Evolutionary conservation across 371 early-diverging fungal genomes (phyloP), one percentile per base, ranked within the genome.

Genomic region (Mortierella sp.): DNA sequence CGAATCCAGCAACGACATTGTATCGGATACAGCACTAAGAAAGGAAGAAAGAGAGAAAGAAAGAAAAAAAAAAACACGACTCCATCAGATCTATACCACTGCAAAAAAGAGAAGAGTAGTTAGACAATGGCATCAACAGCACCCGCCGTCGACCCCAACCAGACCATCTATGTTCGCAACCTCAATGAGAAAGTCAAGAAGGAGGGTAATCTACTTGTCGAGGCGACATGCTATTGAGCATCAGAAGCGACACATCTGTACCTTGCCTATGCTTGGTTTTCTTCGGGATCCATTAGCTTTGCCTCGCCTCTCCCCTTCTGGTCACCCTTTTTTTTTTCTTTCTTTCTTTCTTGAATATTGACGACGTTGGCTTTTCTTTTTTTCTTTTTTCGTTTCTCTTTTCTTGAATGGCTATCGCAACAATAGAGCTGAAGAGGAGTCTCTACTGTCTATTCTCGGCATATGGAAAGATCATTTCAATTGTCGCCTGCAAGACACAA

Each of bases 381-480:
- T 4, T 11, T 57, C 18, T 25, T 23, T 1, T 30, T n/a, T 29
- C 29, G n/a, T n/a, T n/a, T n/a, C 25, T 21, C 7, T 64, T 60
- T 47, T 28, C 30, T 47, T 64, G n/a, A n/a, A n/a, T 3, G 37
- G 37, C 3, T 62, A 21, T 28, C 51, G 46, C 57, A 25, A 19
- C 19, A 7, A 30, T 72, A 94, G 94, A 93, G 62, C 83, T 95
- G 63, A 88, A 88, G 72, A 79, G 83, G 44, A 85, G 86, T 14
- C 82, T 95, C 26, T 95, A 95, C 83, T 83, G 84, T 58, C 81
- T 95, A 37, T 96, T 96, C 76, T 85, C 91, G 19, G 86, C 90
- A 16, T 91, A 92, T 80, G 98, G 98, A 37, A 83, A 86, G 51
- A 87, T 98, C 46, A 68, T 97, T 29, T 96, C 95, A 70, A 90